A percentile compares a stretch with the other conserved stretches of the same genome.
These are phyloP conservation scores for Aegilops sharonensis DNA, from an alignment of 176 grass and related monocot genomes.

Conservation along the genomic window DNA sequence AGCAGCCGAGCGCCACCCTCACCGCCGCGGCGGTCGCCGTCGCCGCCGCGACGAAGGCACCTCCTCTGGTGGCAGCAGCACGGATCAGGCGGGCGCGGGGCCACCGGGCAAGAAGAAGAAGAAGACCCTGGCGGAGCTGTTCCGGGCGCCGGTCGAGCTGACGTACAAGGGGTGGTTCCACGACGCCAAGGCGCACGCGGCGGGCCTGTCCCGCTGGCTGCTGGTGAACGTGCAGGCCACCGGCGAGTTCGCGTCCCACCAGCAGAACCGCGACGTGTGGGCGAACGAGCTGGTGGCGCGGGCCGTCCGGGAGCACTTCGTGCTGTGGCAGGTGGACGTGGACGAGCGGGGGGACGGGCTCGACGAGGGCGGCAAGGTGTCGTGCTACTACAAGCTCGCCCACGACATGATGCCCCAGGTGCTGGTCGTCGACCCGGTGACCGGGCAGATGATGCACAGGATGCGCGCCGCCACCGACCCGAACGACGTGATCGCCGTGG, in stretches of 20 bases:
- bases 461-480: not conserved
- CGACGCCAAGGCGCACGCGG: not conserved
- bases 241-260: not conserved
- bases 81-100: too few relatives aligned
- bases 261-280: constrained; percentile 8
- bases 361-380: not conserved
- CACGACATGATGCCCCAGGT: not conserved
- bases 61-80: not conserved
- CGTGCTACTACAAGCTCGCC: not conserved
- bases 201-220: not conserved
- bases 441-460: not conserved
- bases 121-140: not conserved
- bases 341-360: not conserved
- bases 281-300: not conserved
- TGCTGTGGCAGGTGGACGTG: not conserved
- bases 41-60: not conserved
- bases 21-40: not conserved
- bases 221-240: not conserved
- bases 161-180: not conserved
- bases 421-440: not conserved
- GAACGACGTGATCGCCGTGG: not conserved
- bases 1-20: not conserved
- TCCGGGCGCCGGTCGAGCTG: not conserved
- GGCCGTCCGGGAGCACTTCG: not conserved
- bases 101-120: not conserved